Evolutionary conservation across 2,329 filamentous ascomycete genomes (phyloP).

Genomic region (Stemphylium beticola): DNA sequence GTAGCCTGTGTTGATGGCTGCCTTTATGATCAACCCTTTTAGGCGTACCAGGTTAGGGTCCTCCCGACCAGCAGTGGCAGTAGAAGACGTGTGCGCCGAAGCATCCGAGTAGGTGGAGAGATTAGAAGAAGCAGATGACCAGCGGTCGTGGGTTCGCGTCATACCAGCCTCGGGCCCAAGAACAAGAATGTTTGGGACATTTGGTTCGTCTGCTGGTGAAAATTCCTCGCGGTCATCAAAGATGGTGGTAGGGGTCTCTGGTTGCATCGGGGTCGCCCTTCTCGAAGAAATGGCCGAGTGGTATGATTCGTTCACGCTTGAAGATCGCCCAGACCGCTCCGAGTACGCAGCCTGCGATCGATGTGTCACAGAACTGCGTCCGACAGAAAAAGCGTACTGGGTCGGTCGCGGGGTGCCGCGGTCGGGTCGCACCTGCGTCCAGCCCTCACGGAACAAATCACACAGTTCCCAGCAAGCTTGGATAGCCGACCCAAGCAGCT

Average conservation of each 20-base stretch:
- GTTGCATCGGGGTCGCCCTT: conserved; percentile 52
- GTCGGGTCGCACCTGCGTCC: conserved; percentile 87
- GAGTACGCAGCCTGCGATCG: conserved; percentile 42
- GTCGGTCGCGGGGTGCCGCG: conserved; percentile 82
- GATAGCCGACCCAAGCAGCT: conserved; percentile 83
- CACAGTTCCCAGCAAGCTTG: conserved; percentile 95
- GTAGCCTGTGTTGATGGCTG: conserved; percentile 84
- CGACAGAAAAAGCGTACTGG: conserved; percentile 69
- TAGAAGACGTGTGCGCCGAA: conserved; percentile 69
- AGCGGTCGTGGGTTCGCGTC: conserved; percentile 66
- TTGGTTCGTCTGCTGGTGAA: conserved; percentile 74
- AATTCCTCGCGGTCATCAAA: conserved; percentile 84
- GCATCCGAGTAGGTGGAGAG: conserved; percentile 79
- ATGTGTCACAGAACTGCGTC: conserved; percentile 40
- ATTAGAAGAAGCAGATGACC: conserved; percentile 78
- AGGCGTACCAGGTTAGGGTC: conserved; percentile 79
- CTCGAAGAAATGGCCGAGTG: conserved; percentile 53
- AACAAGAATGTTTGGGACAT: conserved; percentile 85
- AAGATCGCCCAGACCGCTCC: conserved; percentile 44
- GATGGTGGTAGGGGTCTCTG: conserved; percentile 92
- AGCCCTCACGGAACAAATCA: conserved; percentile 89
- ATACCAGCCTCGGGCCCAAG: conserved; percentile 70
- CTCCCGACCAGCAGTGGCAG: conserved; percentile 70
- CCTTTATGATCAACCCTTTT: conserved; percentile 80
- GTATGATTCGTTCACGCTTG: conserved; percentile 56